Base-by-base conservation (phyloP, 2,329 filamentous ascomycete species). In the Sporothrix inflata region DNA sequence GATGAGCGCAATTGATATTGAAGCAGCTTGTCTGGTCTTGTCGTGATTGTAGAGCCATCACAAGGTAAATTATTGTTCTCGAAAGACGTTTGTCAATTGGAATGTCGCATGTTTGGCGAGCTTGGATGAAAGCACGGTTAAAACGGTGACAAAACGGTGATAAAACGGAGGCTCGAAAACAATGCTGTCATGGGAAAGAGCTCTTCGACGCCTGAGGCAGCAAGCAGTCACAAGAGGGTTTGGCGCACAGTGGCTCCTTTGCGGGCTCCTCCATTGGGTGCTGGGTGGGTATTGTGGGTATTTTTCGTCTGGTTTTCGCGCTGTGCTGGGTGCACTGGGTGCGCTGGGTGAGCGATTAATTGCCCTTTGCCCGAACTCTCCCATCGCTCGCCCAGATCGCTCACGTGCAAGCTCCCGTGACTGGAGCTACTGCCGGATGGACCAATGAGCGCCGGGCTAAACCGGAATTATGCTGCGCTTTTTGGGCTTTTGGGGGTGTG, bases 401-500 rank as follows among this genome's bases (percentile, higher is more conserved):
- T 70, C 75, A 76, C 74, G 72, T 76, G 75, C 14, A 0, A 0
- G 0, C 7, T 5, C 74, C n/a, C 72, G 73, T 74, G 75, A 72
- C 24, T 1, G 4, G 7, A 9, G 7, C 42, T 60, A 55, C 19
- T 67, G 68, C 73, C 75, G 73, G 69, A 49, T 69, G n/a, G 72
- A 71, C 76, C 76, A 76, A 76, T 76, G 74, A 76, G 73, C 68
- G 71, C 65, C 75, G 75, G 75, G 74, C 74, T 76, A 76, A 74
- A 75, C 75, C 75, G 75, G 75, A 76, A 75, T 74, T 75, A 73
- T 73, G 73, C 72, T 57, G 34, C 19, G 57, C 57, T 53, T 63
- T 63, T 69, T 40, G 53, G 71, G 57, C 21, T 19, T 65, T 61
- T 65, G n/a, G 51, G 34, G 16, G 21, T 27, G 61, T 55, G 38